Evolutionary conservation across 192 early-diverging fungal species (phyloP).

Genomic region (Ambispora gerdemannii): DNA sequence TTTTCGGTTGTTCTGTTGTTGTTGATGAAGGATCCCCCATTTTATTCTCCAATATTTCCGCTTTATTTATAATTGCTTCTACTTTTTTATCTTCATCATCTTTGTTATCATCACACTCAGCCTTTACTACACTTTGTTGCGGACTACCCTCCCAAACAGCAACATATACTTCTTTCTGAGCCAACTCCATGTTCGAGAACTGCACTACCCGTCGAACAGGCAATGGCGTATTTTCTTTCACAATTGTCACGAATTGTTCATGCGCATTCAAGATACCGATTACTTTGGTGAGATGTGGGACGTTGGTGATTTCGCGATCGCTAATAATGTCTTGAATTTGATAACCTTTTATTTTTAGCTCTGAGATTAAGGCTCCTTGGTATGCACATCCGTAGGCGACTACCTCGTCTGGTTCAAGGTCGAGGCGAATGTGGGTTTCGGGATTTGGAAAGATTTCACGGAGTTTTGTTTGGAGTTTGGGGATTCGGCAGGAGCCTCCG

Average conservation of each 20-base stretch:
- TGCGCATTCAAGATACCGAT: slow-evolving; percentile 74
- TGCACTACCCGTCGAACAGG: slow-evolving; percentile 77
- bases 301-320: slow-evolving; percentile 50
- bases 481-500: slow-evolving; percentile 85
- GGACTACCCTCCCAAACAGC: slow-evolving; percentile 82
- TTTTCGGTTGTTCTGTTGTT: slow-evolving; percentile 43
- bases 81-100: slow-evolving; percentile 38
- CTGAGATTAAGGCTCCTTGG: slow-evolving; percentile 77
- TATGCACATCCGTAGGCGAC: slow-evolving; percentile 86
- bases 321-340: slow-evolving; percentile 46
- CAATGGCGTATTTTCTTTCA: slow-evolving; percentile 81
- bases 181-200: slow-evolving; percentile 61
- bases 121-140: neutral
- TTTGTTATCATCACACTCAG: slow-evolving; percentile 7
- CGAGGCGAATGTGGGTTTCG: slow-evolving; percentile 63
- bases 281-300: slow-evolving; percentile 64
- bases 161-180: slow-evolving; percentile 72
- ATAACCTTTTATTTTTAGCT: slow-evolving; percentile 56
- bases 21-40: slow-evolving; percentile 40
- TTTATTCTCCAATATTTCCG: slow-evolving; percentile 54
- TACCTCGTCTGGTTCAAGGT: slow-evolving; percentile 92
- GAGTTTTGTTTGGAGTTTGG: slow-evolving; percentile 76
- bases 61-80: slow-evolving; percentile 47
- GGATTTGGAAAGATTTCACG: slow-evolving; percentile 64
- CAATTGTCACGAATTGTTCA: slow-evolving; percentile 72